Percentiles rank a stretch among this genome's conserved stretches.
Evolutionary conservation across 2,329 filamentous ascomycete genomes (phyloP).

Genomic region (Aspergillus sp.): DNA sequence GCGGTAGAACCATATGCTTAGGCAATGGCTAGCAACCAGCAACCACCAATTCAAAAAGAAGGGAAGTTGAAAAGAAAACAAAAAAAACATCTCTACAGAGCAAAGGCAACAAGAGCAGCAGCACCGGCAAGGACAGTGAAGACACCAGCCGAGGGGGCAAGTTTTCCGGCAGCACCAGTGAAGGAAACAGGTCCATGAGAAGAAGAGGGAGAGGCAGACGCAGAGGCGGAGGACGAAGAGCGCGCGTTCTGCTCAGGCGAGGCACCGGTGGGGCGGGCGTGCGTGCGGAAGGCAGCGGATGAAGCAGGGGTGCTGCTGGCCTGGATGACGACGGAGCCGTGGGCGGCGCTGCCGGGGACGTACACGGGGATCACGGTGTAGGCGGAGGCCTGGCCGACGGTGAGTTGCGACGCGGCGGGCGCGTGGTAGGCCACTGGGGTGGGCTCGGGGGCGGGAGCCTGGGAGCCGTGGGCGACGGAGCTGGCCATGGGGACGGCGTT

Average conservation of each 20-base stretch:
- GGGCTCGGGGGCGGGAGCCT: neutral
- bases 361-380: slow-evolving; percentile 30
- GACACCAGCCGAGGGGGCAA: slow-evolving; percentile 21
- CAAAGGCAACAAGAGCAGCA: slow-evolving; percentile 28
- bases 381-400: slow-evolving; percentile 13
- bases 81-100: slow-evolving; percentile 19
- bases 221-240: slow-evolving; percentile 33
- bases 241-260: slow-evolving; percentile 40
- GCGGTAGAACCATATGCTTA: neutral
- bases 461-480: neutral
- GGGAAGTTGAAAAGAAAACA: neutral
- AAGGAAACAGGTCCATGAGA: slow-evolving; percentile 31
- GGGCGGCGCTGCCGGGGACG: slow-evolving; percentile 17
- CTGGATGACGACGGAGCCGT: slow-evolving; percentile 19
- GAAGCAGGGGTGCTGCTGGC: slow-evolving; percentile 18
- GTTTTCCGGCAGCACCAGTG: slow-evolving; percentile 22
- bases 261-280: slow-evolving; percentile 42
- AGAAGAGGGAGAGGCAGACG: slow-evolving; percentile 36
- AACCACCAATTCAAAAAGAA: neutral
- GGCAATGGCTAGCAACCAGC: neutral
- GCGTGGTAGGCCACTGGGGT: neutral
- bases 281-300: slow-evolving; percentile 26
- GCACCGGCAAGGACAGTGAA: slow-evolving; percentile 25
- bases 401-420: slow-evolving; percentile 4
- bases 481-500: neutral